Conservation (phyloP, 768 basidiomycete genomes). For the Leccinum aurantiacum region DNA sequence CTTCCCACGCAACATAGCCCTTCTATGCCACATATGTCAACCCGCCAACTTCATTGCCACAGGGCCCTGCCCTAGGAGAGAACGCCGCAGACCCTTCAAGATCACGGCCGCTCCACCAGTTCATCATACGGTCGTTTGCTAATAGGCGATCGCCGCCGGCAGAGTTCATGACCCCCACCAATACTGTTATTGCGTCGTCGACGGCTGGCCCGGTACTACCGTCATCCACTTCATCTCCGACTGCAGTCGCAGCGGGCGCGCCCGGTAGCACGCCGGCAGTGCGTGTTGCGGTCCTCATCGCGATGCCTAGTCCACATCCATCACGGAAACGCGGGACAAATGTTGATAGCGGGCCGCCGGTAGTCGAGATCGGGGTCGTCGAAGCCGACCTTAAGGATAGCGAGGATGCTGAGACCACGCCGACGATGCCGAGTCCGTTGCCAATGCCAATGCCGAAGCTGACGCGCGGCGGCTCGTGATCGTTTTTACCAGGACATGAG, state of each 20-base stretch:
- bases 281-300: slow-evolving; percentile 43
- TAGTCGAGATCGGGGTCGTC: slow-evolving; percentile 35
- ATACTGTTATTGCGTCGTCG: slow-evolving; percentile 1
- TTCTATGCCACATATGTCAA: slow-evolving; percentile 23
- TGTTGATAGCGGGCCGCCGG: slow-evolving; percentile 31
- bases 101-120: slow-evolving; percentile 10
- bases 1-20: slow-evolving; percentile 19
- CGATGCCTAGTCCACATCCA: slow-evolving; percentile 36
- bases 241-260: not conserved
- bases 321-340: slow-evolving; percentile 2
- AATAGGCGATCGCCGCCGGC: slow-evolving; percentile 15
- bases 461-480: not conserved
- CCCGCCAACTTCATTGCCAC: slow-evolving; percentile 8
- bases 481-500: not conserved
- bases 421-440: not conserved
- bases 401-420: not conserved
- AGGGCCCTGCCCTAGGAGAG: slow-evolving; percentile 1
- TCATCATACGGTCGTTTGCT: slow-evolving; percentile 21
- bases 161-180: not conserved
- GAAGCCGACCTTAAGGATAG: slow-evolving; percentile 16
- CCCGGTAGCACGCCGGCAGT: slow-evolving; percentile 24
- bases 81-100: not conserved
- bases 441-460: not conserved
- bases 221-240: slow-evolving; percentile 12
- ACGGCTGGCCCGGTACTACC: not conserved